Conservation (phyloP, 2,329 filamentous ascomycete species). For the Diaporthe citri region DNA sequence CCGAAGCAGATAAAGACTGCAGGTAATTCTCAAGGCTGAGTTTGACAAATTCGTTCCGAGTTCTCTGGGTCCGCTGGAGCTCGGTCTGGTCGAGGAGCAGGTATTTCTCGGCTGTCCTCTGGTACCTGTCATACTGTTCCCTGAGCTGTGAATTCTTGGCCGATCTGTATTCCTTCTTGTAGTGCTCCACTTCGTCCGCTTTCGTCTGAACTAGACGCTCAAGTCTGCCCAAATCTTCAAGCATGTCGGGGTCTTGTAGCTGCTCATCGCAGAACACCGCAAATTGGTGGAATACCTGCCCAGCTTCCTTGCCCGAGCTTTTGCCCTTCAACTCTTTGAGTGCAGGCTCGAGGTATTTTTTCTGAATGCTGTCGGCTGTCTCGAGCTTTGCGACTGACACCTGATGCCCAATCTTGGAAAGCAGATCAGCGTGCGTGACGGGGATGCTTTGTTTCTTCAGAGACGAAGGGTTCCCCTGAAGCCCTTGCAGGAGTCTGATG, state of each 20-base stretch:
- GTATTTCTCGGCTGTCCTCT: constrained; percentile 85
- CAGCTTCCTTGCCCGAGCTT: constrained; percentile 78
- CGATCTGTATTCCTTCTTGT: constrained; percentile 17
- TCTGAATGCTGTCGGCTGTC: constrained; percentile 90
- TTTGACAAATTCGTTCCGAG: constrained; percentile 84
- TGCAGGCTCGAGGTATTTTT: constrained; percentile 86
- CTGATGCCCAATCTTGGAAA: constrained; percentile 89
- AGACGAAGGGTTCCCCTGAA: constrained; percentile 69
- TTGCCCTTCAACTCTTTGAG: constrained; percentile 82
- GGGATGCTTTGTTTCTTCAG: constrained; percentile 77
- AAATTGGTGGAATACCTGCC: constrained; percentile 93
- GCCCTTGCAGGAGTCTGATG: constrained; percentile 85
- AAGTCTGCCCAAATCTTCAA: constrained; percentile 87
- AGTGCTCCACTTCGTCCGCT: constrained; percentile 76
- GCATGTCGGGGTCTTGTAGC: constrained; percentile 84
- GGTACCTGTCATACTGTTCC: constrained; percentile 70
- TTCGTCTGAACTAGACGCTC: constrained; percentile 85
- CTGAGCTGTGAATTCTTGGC: constrained; percentile 67
- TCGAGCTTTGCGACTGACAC: constrained; percentile 91
- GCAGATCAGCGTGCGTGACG: constrained; percentile 81
- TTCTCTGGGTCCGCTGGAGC: constrained; percentile 81
- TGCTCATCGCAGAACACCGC: constrained; percentile 96
- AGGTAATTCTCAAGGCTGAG: constrained; percentile 95
- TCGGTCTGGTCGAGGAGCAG: constrained; percentile 91
- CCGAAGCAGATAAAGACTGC: constrained; percentile 84